phyloP scores from a whole-genome alignment of 495 filamentous ascomycete genomes.

The Penicillium pancosmium region DNA sequence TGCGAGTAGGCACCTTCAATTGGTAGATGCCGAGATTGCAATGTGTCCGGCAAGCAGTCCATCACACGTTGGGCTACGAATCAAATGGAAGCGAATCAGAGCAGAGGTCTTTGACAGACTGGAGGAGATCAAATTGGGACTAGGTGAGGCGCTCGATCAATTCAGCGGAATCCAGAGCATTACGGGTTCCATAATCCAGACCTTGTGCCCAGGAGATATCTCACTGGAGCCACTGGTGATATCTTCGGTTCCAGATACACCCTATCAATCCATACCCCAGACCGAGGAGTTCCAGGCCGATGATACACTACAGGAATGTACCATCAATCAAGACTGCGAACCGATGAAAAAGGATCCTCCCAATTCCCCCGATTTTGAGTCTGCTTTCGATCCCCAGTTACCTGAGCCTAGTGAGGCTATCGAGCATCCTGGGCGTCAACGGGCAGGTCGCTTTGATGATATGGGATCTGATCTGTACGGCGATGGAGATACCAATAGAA shows the following conservation, averaged over 20 bases:
- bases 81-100: conserved; percentile 2
- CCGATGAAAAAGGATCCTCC: neutral
- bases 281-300: neutral
- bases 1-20: neutral
- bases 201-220: neutral
- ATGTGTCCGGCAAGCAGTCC: neutral
- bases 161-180: neutral
- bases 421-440: neutral
- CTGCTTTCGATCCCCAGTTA: neutral
- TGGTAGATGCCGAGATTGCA: neutral
- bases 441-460: neutral
- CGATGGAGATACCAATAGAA: neutral
- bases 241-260: neutral
- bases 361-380: neutral
- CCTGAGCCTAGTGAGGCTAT: neutral
- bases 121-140: neutral
- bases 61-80: neutral
- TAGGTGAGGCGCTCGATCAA: neutral
- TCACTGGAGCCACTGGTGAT: neutral
- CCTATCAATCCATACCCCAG: neutral
- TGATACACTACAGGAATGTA: neutral
- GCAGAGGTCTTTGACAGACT: neutral
- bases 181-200: neutral
- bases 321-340: neutral
- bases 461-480: neutral